These are phyloP conservation scores for Paraconiothyrium brasiliense DNA, from an alignment of 2,329 filamentous ascomycete species.

Conservation along the genomic window DNA sequence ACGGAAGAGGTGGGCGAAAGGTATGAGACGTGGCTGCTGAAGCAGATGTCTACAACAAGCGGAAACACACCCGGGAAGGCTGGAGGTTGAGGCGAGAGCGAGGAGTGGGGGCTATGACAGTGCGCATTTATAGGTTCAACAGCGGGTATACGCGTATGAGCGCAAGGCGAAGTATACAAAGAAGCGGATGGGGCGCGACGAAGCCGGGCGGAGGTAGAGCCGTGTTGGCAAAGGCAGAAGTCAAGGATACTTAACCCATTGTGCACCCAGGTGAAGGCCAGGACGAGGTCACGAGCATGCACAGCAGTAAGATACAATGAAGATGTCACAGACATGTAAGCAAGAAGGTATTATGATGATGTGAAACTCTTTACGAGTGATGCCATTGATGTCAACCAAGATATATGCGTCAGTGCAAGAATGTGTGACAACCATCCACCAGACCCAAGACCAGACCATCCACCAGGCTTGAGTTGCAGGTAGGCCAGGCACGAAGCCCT, in stretches of 20 bases:
- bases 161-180: no score
- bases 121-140: no score
- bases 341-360: neutral
- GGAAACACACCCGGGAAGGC: neutral
- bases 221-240: no score
- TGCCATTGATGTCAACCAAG: neutral
- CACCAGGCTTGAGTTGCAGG: neutral
- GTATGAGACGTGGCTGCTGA: conserved; percentile 29
- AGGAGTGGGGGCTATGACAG: neutral
- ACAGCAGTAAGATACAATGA: neutral
- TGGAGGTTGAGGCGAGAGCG: neutral
- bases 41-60: conserved; percentile 16
- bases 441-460: neutral
- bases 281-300: neutral
- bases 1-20: conserved; percentile 21
- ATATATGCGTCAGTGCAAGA: neutral
- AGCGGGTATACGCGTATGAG: no score
- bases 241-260: neutral
- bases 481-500: no score
- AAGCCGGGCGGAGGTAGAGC: no score
- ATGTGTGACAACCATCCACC: neutral
- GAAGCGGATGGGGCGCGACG: no score
- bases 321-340: neutral
- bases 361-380: conserved; percentile 5
- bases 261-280: neutral